Base-by-base conservation (phyloP, 306 rosid genomes). In the Spatholobus suberectus region DNA sequence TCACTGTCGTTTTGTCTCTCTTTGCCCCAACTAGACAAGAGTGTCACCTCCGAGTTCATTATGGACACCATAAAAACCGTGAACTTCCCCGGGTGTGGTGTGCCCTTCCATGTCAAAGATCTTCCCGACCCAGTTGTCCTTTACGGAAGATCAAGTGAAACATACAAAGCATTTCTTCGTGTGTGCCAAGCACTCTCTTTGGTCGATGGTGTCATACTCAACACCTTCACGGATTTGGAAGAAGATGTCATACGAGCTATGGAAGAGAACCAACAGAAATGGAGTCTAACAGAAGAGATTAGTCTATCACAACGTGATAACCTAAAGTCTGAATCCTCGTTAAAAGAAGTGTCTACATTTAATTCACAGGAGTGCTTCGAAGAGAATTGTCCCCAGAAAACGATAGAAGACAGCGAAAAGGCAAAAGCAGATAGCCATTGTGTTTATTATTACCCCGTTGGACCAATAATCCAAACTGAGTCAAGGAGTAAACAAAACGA, bases 161-260 rank as follows among this genome's bases (percentile, higher is more conserved):
- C 21, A 9, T 76, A 81, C 76, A 76, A 32, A 44, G 17, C 46
- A 5, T 13, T 61, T 12, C 46, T 83, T 71, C 54, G 13, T 4
- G 6, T 75, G 7, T 37, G 81, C 17, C 11, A 66, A 17, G 17
- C 5, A 27, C 0, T 73, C 4, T 40, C n/a, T 24, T 37, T 57
- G 4, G 83, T 40, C 3, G 88, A 87, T 47, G 90, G 88, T 27
- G 24, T 77, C 21, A 47, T 77, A 4, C 8, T 87, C 27, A 87
- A 81, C 4, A 81, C 74, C 24, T 78, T 67, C 41, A 37, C 4
- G 4, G 13, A 78, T 24, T 67, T 67, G 68, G 82, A 67, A 52
- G 27, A 15, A 0, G 9, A 54, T 23, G 5, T 18, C 3, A 5
- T 67, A 52, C 67, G 35, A 37, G 61, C 40, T 4, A 1, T 23